These are phyloP conservation scores for Ailanthus altissimus DNA, from an alignment of 345 rosid genomes.

Conservation along the genomic window DNA sequence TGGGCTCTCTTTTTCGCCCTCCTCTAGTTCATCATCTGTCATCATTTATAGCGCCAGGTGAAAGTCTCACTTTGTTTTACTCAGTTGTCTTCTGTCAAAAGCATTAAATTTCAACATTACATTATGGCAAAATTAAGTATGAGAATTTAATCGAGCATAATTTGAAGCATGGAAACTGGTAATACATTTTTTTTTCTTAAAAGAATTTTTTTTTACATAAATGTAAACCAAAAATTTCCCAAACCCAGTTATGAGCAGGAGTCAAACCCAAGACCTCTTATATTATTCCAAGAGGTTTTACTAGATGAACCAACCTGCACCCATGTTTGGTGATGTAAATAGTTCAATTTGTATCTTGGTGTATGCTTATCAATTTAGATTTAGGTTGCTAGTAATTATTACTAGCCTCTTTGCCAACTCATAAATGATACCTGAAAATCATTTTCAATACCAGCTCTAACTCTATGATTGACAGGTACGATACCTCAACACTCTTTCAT, in stretches of 20 bases:
- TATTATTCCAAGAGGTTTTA: too few relatives aligned
- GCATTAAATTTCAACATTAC: background rate
- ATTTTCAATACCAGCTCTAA: background rate
- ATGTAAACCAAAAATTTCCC: too few relatives aligned
- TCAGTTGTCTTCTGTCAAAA: background rate
- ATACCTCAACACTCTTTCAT: background rate
- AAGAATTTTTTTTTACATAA: too few relatives aligned
- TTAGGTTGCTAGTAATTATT: background rate
- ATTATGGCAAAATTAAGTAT: background rate
- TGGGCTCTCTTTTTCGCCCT: constrained; percentile 77
- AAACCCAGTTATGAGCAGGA: too few relatives aligned
- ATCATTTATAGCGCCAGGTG: constrained; percentile 91
- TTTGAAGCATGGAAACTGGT: background rate
- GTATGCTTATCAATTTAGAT: background rate
- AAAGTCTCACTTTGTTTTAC: constrained; percentile 5
- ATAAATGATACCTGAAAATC: background rate
- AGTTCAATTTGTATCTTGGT: background rate
- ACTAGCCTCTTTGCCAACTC: background rate
- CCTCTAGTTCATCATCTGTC: constrained; percentile 53
- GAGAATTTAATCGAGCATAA: background rate
- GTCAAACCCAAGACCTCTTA: too few relatives aligned
- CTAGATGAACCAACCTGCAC: too few relatives aligned
- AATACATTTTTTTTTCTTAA: too few relatives aligned
- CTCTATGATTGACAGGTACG: background rate
- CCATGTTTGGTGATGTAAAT: background rate